Evolutionary conservation across 73 alveolate species (phyloP), one percentile per base, ranked within the genome.

Genomic region (Diophrys sp.): DNA sequence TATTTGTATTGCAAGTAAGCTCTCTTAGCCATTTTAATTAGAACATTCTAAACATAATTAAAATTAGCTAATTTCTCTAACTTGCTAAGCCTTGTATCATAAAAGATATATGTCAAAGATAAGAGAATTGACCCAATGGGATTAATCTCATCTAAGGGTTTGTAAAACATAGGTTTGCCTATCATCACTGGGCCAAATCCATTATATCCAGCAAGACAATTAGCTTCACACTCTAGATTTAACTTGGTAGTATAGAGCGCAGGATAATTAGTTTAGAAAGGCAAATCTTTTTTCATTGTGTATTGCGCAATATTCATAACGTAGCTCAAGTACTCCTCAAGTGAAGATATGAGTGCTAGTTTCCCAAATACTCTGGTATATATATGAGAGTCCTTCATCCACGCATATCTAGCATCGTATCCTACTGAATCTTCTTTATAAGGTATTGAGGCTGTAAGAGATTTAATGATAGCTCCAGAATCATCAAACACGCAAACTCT

Each of bases 401-500:
- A 79, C 69, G 71, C 53, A 31, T 25, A 79, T 29, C 87, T 79
- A 53, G 44, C 25, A 44, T 79, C 87, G 34, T 24, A 66, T 2
- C 75, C 77, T 24, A 33, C 26, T 1, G 81, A 56, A 25, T 69
- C 74, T 53, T 69, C 74, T 24, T 33, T 1, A n/a, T 79, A 27
- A 8, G 87, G 87, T n/a, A 79, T 33, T 2, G 81, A 70, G 18
- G 87, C 66, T 0, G 87, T 79, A 31, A 79, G 14, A 33, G 87
- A 79, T 28, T 53, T 79, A 44, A 79, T 25, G 24, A 79, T 69
- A 1, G 81, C 87, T 14, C 87, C 87, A 25, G 87, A 70, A 24
- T 78, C 87, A 11, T 79, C 87, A 53, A 70, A 79, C 32, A 33
- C 29, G 23, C 54, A 54, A 29, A 79, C 55, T 25, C 87, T 54